These are phyloP conservation scores for Penicillium occitanis DNA, from an alignment of 2,329 filamentous ascomycete genomes.

Conservation along the genomic window DNA sequence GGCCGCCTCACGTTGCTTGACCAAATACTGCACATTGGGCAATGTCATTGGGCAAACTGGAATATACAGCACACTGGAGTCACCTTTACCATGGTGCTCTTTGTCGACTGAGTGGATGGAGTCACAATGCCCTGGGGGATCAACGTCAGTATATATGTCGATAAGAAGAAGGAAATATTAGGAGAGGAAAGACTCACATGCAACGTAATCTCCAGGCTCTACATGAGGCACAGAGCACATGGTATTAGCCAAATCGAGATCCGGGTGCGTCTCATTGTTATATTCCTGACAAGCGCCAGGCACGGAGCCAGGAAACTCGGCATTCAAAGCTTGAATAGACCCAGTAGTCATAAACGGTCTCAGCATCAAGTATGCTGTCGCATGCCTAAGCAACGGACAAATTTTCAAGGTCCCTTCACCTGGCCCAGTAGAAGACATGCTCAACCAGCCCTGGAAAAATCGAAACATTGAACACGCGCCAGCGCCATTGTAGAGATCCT, in stretches of 20 bases:
- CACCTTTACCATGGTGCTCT: constrained; percentile 66
- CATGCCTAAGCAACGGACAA: constrained; percentile 72
- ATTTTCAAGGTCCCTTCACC: constrained; percentile 78
- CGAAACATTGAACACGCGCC: constrained; percentile 83
- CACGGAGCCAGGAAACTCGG: constrained; percentile 66
- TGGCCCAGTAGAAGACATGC: constrained; percentile 69
- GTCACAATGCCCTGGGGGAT: constrained; percentile 64
- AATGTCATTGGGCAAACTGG: constrained; percentile 80
- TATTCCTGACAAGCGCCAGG: constrained; percentile 70
- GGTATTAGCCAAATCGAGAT: constrained; percentile 63
- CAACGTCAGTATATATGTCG: neutral
- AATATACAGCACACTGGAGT: constrained; percentile 87
- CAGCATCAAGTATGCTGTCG: constrained; percentile 77
- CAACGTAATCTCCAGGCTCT: constrained; percentile 70
- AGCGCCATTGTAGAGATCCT: constrained; percentile 75
- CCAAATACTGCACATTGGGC: constrained; percentile 69
- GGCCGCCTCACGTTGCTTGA: constrained; percentile 70
- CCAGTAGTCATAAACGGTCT: constrained; percentile 75
- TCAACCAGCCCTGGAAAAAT: constrained; percentile 86
- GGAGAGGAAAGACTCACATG: constrained; percentile 43
- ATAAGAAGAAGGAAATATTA: neutral
- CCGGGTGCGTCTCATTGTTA: constrained; percentile 63
- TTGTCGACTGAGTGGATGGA: constrained; percentile 80
- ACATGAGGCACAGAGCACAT: constrained; percentile 73
- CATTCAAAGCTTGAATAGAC: constrained; percentile 42